phyloP scores from a whole-genome alignment of 2,329 filamentous ascomycete genomes.

The Drechslerella coelobrocha region DNA sequence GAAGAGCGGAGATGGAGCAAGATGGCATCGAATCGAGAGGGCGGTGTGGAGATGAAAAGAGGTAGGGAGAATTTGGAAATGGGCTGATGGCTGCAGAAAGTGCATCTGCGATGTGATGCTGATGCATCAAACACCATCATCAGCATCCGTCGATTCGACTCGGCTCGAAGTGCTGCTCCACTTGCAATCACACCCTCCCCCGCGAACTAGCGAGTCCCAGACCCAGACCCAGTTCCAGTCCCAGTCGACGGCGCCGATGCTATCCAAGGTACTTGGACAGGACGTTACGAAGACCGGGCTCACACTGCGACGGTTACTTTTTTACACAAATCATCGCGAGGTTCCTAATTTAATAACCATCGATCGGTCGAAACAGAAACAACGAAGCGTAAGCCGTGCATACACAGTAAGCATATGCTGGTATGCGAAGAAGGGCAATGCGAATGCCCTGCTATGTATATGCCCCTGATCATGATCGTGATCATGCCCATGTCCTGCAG shows the following conservation, averaged over 20 bases:
- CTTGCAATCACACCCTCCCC: not conserved
- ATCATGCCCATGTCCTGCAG: not conserved
- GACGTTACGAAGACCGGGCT: no score
- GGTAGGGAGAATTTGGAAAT: no score
- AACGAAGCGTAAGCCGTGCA: slow-evolving; percentile 1
- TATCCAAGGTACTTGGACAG: no score
- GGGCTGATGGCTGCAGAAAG: not conserved
- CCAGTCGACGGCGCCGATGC: no score
- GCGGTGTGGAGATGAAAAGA: not conserved
- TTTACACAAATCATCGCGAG: no score
- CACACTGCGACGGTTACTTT: no score
- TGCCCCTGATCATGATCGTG: not conserved
- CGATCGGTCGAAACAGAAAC: not conserved
- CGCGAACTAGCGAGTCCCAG: not conserved
- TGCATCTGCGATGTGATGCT: not conserved
- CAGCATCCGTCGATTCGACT: not conserved
- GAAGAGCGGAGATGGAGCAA: not conserved
- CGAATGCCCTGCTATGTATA: not conserved
- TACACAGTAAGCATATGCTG: slow-evolving; percentile 1
- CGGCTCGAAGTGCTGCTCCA: not conserved
- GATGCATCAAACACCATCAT: not conserved
- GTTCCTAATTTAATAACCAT: no score
- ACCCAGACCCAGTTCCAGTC: no score
- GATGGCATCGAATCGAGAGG: no score
- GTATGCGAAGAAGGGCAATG: not conserved